phyloP scores from a whole-genome alignment of 208 protist genomes.

The Leishmania major region DNA sequence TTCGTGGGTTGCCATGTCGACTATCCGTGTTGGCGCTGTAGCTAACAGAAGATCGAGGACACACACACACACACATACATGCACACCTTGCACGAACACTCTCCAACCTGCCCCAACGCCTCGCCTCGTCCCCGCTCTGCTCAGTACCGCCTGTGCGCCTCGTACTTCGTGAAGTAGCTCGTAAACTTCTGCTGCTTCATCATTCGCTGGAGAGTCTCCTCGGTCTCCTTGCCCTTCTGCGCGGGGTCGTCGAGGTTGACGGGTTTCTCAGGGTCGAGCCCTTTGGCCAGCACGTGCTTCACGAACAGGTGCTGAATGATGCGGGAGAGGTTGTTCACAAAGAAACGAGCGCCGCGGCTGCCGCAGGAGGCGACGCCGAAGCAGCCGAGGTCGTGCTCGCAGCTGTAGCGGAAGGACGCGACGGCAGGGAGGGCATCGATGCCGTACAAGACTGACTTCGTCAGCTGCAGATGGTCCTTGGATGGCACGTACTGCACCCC shows the following conservation, averaged over 20 bases:
- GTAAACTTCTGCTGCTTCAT: constrained; percentile 59
- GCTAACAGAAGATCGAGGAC: background rate
- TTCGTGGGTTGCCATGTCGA: background rate
- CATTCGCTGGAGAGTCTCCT: constrained; percentile 52
- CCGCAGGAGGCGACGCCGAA: constrained; percentile 79
- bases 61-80: background rate
- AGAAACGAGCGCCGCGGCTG: constrained; percentile 54
- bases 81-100: background rate
- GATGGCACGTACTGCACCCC: constrained; percentile 56
- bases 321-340: constrained; percentile 61
- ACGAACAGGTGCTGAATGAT: constrained; percentile 81
- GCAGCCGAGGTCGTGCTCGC: constrained; percentile 70
- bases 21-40: background rate
- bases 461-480: constrained; percentile 43
- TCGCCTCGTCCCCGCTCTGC: background rate
- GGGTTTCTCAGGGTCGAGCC: constrained; percentile 48
- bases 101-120: background rate
- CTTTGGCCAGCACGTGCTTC: constrained; percentile 68
- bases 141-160: constrained; percentile 67
- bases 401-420: constrained; percentile 72
- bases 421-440: constrained; percentile 55
- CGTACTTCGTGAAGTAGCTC: constrained; percentile 70
- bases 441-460: constrained; percentile 18
- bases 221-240: constrained; percentile 19
- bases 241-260: constrained; percentile 65